Evolutionary conservation across 352 stramenopile species (phyloP).

Genomic region (Globisporangium canariense): DNA sequence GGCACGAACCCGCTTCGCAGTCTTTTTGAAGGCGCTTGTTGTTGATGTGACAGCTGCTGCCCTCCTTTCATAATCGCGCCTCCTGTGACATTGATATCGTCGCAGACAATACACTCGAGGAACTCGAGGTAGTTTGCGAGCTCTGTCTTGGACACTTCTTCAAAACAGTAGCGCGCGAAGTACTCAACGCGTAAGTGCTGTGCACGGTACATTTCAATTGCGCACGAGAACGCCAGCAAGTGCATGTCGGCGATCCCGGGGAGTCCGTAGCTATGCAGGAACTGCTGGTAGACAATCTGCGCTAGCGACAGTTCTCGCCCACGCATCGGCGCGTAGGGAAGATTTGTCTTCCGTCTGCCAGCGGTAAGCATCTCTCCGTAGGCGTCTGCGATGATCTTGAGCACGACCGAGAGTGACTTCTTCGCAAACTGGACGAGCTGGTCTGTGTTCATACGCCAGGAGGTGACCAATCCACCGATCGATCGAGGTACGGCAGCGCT

Average conservation of each 20-base stretch:
- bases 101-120: slow-evolving; percentile 70
- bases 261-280: slow-evolving; percentile 76
- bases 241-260: slow-evolving; percentile 80
- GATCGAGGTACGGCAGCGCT: slow-evolving; percentile 54
- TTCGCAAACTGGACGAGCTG: slow-evolving; percentile 78
- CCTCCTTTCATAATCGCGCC: slow-evolving; percentile 5
- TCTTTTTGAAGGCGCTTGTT: slow-evolving; percentile 25
- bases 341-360: slow-evolving; percentile 34
- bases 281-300: slow-evolving; percentile 79
- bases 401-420: slow-evolving; percentile 60
- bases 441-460: slow-evolving; percentile 81
- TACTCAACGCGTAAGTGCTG: slow-evolving; percentile 74
- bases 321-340: slow-evolving; percentile 15
- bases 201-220: slow-evolving; percentile 56
- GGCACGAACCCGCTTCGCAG: slow-evolving; percentile 34
- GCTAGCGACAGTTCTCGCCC: slow-evolving; percentile 46
- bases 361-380: slow-evolving; percentile 74
- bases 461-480: slow-evolving; percentile 68
- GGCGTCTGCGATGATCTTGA: slow-evolving; percentile 66
- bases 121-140: slow-evolving; percentile 68
- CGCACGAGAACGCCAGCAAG: slow-evolving; percentile 66
- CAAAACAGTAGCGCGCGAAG: slow-evolving; percentile 75
- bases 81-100: slow-evolving; percentile 27
- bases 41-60: neutral
- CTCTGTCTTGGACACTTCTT: slow-evolving; percentile 53